These are phyloP conservation scores for Fusarium cicatricum DNA, from an alignment of 2,329 filamentous ascomycete species.

Conservation along the genomic window DNA sequence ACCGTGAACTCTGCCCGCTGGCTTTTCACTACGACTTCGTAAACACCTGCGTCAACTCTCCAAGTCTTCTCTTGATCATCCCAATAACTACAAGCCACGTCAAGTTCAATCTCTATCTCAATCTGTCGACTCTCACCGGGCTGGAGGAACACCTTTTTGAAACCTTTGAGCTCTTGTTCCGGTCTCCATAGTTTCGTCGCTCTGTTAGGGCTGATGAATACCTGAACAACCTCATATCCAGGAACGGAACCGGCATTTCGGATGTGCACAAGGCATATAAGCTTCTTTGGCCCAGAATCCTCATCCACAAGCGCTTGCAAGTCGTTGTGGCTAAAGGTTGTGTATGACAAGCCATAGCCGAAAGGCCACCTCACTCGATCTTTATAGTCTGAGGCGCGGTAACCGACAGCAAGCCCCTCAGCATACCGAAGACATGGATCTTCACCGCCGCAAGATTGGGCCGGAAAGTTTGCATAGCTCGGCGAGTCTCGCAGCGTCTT, in stretches of 20 bases:
- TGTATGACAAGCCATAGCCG: constrained; percentile 26
- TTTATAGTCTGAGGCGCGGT: constrained; percentile 3
- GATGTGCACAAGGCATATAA: not conserved
- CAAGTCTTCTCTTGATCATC: constrained; percentile 9
- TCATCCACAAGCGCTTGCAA: constrained; percentile 10
- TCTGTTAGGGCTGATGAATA: not conserved
- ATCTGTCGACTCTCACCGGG: not conserved
- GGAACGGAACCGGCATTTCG: constrained; percentile 3
- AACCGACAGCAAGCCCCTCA: constrained; percentile 23
- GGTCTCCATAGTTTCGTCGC: constrained; percentile 18
- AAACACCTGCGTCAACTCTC: constrained; percentile 14
- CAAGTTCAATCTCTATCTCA: constrained; percentile 4
- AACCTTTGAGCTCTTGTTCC: constrained; percentile 18
- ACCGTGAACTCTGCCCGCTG: not conserved
- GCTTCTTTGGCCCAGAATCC: not conserved
- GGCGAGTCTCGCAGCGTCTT: constrained; percentile 23
- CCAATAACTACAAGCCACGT: constrained; percentile 10
- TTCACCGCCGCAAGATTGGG: not conserved
- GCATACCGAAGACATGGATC: constrained; percentile 9
- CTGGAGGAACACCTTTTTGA: constrained; percentile 8
- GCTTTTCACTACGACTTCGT: not conserved
- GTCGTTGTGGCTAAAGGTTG: constrained; percentile 14
- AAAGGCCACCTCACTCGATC: constrained; percentile 8
- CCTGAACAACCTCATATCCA: constrained; percentile 24
- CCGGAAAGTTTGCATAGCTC: constrained; percentile 21